phyloP scores from a whole-genome alignment of 768 basidiomycete genomes.

The Mycena chlorophos region DNA sequence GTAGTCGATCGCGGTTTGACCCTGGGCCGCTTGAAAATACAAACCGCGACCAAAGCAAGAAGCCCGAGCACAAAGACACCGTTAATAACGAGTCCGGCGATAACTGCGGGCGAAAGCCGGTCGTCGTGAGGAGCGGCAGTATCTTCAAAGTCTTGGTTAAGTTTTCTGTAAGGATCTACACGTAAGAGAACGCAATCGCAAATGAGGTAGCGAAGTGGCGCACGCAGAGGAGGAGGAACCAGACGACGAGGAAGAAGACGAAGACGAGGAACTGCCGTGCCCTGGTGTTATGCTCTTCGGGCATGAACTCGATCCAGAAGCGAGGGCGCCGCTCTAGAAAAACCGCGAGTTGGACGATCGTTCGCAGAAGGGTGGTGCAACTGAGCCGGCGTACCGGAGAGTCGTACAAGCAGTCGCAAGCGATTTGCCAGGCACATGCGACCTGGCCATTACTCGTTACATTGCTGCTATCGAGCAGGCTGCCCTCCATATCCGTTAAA shows the following conservation, averaged over 20 bases:
- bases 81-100: neutral
- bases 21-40: neutral
- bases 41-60: neutral
- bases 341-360: neutral
- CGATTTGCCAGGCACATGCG: neutral
- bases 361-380: neutral
- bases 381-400: neutral
- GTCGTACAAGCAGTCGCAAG: conserved; percentile 1
- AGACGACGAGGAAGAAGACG: neutral
- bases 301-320: neutral
- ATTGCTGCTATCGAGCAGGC: neutral
- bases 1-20: neutral
- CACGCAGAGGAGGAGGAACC: neutral
- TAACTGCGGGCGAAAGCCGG: conserved; percentile 1
- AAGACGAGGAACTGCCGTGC: neutral
- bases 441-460: neutral
- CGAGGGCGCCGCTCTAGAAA: neutral
- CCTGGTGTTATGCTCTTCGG: neutral
- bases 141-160: neutral
- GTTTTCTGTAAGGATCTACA: neutral
- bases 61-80: neutral
- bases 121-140: neutral
- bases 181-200: neutral
- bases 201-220: neutral
- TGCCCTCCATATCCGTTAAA: neutral